Percentiles rank a stretch among this genome's conserved stretches.
Evolutionary conservation across 2,329 filamentous ascomycete species (phyloP).

Genomic region (Colletotrichum sansevieriae): DNA sequence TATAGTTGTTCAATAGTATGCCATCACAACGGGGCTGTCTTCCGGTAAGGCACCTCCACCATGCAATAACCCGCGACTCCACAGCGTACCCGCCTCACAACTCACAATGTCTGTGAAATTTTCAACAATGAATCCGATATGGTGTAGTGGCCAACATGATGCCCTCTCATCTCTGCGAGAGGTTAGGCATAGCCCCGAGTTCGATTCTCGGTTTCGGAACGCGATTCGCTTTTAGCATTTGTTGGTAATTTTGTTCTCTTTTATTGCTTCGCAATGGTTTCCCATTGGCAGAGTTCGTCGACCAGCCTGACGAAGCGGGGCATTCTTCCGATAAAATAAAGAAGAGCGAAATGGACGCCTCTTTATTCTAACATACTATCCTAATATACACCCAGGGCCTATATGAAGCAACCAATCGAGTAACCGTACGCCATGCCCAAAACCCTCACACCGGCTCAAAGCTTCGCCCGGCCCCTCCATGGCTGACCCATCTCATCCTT

Average conservation of each 20-base stretch:
- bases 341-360: neutral
- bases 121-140: conserved; percentile 26
- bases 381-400: conserved; percentile 1
- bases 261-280: no score
- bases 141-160: conserved; percentile 40
- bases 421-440: conserved; percentile 6
- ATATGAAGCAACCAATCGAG: neutral
- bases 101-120: neutral
- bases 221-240: neutral
- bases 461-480: conserved; percentile 37
- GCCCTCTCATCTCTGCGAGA: conserved; percentile 30
- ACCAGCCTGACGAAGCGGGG: no score
- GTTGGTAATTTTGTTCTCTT: no score
- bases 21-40: no score
- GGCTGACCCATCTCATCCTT: conserved; percentile 52
- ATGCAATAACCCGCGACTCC: conserved; percentile 8
- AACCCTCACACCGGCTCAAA: neutral
- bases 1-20: no score
- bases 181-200: conserved; percentile 40
- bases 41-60: neutral
- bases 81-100: neutral
- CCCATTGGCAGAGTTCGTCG: no score
- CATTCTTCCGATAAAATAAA: neutral
- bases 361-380: conserved; percentile 19
- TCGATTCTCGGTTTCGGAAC: conserved; percentile 39